phyloP scores from a whole-genome alignment of 1,284 basidiomycete species.

The Cystobasidium pallidum region DNA sequence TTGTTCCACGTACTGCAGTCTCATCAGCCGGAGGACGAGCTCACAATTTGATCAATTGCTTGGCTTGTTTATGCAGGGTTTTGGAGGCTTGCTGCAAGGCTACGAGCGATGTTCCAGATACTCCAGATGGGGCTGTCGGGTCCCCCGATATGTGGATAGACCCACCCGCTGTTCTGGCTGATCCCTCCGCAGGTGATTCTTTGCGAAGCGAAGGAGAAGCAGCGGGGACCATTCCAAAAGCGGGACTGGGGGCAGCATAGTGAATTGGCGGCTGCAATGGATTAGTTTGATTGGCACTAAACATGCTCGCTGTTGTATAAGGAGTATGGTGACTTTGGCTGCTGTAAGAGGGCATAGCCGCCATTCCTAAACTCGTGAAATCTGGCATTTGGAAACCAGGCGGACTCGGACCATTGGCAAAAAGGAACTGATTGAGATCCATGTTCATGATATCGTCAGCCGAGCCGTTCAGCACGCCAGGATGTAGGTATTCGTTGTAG shows the following conservation, averaged over 20 bases:
- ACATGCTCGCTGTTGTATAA: not conserved
- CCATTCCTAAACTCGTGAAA: constrained; percentile 5
- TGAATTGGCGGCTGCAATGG: not conserved
- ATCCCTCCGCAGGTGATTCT: not conserved
- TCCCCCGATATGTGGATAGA: not conserved
- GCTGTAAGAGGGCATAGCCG: constrained; percentile 1
- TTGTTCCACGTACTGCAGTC: not conserved
- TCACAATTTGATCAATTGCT: constrained; percentile 20
- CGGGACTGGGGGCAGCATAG: not conserved
- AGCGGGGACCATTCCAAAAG: not conserved
- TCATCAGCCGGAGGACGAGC: not conserved
- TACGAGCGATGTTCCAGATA: not conserved
- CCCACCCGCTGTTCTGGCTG: not conserved
- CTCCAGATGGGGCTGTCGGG: not conserved
- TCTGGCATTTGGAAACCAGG: constrained; percentile 24
- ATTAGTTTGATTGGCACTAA: not conserved
- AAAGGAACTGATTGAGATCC: constrained; percentile 7
- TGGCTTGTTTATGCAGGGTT: constrained; percentile 21
- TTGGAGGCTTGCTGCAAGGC: constrained; percentile 2
- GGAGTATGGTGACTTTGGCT: not conserved
- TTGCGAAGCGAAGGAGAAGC: not conserved
- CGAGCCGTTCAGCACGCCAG: not conserved
- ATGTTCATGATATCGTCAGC: not conserved
- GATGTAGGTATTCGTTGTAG: constrained; percentile 18
- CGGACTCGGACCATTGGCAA: not conserved